These are phyloP conservation scores for Tolypocladium amazonense DNA, from an alignment of 2,329 filamentous ascomycete species.

Conservation along the genomic window DNA sequence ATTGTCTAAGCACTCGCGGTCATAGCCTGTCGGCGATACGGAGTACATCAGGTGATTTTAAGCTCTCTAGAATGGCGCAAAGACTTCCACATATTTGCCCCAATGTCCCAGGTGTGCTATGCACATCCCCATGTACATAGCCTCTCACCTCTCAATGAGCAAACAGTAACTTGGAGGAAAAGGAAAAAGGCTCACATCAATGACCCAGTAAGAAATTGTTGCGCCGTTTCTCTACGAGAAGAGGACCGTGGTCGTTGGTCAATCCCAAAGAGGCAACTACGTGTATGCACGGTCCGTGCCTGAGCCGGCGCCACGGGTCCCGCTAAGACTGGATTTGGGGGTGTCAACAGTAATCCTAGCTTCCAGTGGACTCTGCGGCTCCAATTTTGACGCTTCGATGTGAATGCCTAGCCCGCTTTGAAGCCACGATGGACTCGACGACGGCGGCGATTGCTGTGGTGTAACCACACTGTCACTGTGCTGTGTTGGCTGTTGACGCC, in stretches of 20 bases:
- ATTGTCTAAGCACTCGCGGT: background rate
- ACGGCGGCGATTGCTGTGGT: background rate
- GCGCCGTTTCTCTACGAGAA: background rate
- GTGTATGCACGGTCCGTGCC: conserved; percentile 9
- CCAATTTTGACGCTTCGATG: no score
- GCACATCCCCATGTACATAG: background rate
- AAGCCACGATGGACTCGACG: background rate
- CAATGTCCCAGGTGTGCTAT: no score
- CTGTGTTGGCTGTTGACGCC: background rate
- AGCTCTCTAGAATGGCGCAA: no score
- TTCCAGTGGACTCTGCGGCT: background rate
- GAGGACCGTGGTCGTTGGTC: background rate
- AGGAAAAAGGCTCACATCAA: background rate
- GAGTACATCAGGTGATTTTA: no score
- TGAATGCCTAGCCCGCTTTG: no score
- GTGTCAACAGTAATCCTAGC: background rate
- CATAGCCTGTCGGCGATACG: background rate
- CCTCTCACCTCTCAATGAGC: no score
- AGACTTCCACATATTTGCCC: no score
- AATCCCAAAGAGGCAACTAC: conserved; percentile 11
- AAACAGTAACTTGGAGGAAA: background rate
- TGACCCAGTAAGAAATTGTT: background rate
- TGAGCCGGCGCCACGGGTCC: background rate
- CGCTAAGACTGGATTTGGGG: background rate
- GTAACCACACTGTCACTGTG: background rate